phyloP scores from a whole-genome alignment of 192 early-diverging fungal genomes.

The Coemansia sp. region DNA sequence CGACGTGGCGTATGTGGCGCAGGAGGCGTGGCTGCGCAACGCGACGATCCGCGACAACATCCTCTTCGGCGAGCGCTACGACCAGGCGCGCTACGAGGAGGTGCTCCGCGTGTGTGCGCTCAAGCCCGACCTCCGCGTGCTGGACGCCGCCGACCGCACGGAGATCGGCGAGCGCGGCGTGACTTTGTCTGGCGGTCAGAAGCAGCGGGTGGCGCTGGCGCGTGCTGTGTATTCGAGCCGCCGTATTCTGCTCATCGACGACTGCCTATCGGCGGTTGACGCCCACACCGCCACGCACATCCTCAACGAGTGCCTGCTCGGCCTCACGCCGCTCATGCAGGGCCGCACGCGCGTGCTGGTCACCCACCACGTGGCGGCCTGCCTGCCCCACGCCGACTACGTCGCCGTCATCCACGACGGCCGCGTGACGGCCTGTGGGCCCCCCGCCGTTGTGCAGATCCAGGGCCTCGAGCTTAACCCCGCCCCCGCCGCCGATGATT shows the following conservation, averaged over 20 bases:
- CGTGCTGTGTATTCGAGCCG: constrained; percentile 79
- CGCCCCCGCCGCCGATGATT: background rate
- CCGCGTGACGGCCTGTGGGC: constrained; percentile 55
- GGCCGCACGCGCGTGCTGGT: constrained; percentile 87
- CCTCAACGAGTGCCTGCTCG: constrained; percentile 72
- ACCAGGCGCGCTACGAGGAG: constrained; percentile 71
- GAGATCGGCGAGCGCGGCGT: constrained; percentile 94
- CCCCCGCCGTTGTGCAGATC: constrained; percentile 43
- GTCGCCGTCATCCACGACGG: constrained; percentile 67
- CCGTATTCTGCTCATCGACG: constrained; percentile 75
- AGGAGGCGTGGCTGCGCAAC: constrained; percentile 75
- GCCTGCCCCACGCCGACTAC: constrained; percentile 56
- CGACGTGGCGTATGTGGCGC: constrained; percentile 87
- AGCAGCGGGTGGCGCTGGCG: constrained; percentile 83
- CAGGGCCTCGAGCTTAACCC: background rate
- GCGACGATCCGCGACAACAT: constrained; percentile 84
- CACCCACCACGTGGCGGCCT: constrained; percentile 79
- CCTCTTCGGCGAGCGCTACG: constrained; percentile 75
- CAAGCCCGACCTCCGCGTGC: constrained; percentile 76
- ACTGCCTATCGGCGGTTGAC: constrained; percentile 94
- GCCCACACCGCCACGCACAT: constrained; percentile 90
- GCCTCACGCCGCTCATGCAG: constrained; percentile 62
- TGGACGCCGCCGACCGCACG: constrained; percentile 85
- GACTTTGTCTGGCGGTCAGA: constrained; percentile 85
- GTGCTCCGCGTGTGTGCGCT: constrained; percentile 87